Evolutionary conservation across 371 early-diverging fungal species (phyloP).

Genomic region (Mucor sp.): DNA sequence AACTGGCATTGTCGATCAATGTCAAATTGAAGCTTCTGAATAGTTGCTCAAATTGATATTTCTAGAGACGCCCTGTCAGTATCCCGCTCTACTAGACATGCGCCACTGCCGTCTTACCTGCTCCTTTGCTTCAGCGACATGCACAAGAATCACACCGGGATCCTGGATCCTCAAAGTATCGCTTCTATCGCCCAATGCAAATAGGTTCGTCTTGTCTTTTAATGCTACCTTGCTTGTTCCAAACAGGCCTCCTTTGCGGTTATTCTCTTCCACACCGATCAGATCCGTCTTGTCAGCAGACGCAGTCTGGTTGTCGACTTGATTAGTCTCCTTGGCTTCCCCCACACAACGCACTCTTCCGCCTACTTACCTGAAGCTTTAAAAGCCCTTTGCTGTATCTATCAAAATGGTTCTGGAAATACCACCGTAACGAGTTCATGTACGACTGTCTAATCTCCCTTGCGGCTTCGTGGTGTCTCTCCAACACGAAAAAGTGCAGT

Average conservation of each 20-base stretch:
- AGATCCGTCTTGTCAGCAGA: conserved; percentile 82
- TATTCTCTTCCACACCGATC: conserved; percentile 81
- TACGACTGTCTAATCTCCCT: conserved; percentile 85
- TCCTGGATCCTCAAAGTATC: conserved; percentile 72
- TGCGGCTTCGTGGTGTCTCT: conserved; percentile 88
- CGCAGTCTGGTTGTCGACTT: conserved; percentile 45
- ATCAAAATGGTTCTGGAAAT: conserved; percentile 88
- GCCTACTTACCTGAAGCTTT: conserved; percentile 67
- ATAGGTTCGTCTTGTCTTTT: conserved; percentile 78
- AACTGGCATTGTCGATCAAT: conserved; percentile 88
- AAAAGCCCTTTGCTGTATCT: conserved; percentile 75
- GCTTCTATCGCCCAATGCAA: conserved; percentile 72
- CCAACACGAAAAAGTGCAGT: conserved; percentile 84
- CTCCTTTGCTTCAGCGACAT: conserved; percentile 79
- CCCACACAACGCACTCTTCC: neutral
- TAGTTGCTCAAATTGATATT: conserved; percentile 74
- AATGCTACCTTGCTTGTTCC: conserved; percentile 52
- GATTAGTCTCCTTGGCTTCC: neutral
- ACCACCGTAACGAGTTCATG: conserved; percentile 79
- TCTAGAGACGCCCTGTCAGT: conserved; percentile 32
- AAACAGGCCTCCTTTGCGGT: conserved; percentile 68
- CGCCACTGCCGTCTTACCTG: conserved; percentile 39
- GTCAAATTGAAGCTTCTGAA: conserved; percentile 87
- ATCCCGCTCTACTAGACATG: too few species aligned
- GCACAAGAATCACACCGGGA: conserved; percentile 77